phyloP scores from a whole-genome alignment of 805 yeast species.

The Starmerella khaoyaiensis region DNA sequence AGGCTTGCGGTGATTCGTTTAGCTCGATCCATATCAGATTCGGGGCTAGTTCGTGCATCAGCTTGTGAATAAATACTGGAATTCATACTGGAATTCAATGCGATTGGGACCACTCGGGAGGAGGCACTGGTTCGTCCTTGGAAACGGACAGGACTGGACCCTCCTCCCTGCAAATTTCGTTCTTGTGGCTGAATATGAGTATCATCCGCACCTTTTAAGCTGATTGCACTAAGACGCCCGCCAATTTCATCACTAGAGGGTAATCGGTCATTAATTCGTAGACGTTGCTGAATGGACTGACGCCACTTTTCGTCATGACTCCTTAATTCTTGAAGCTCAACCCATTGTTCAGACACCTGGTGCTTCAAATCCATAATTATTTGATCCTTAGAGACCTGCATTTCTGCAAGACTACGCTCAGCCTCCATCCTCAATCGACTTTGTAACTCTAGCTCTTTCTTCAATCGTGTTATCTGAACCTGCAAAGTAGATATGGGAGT shows the following conservation, averaged over 20 bases:
- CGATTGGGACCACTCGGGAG: constrained; percentile 3
- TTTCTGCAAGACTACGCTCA: constrained; percentile 11
- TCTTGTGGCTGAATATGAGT: not conserved
- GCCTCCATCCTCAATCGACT: constrained; percentile 3
- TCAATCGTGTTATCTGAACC: constrained; percentile 7
- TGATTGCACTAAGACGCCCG: constrained; percentile 8
- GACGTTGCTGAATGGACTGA: constrained; percentile 2
- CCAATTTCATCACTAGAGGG: constrained; percentile 4
- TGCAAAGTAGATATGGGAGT: not conserved
- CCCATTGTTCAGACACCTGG: constrained; percentile 5
- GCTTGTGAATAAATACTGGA: not conserved
- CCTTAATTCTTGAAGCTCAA: constrained; percentile 7
- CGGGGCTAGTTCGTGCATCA: not conserved
- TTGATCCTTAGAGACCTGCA: constrained; percentile 12
- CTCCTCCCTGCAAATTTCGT: constrained; percentile 1
- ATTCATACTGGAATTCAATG: not conserved
- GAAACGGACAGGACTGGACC: constrained; percentile 2
- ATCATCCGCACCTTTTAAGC: constrained; percentile 7
- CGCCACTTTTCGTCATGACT: constrained; percentile 8
- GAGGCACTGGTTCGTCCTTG: not conserved
- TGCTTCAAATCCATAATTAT: constrained; percentile 6
- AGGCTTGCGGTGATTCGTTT: constrained; percentile 14
- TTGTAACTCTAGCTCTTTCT: constrained; percentile 9
- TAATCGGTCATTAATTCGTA: too few species aligned
- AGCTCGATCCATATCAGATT: constrained; percentile 14